A percentile compares a stretch with the other conserved stretches of the same genome.
These are phyloP conservation scores for Citeromyces hawaiiensis DNA, from an alignment of 1,139 yeast genomes.

Conservation along the genomic window DNA sequence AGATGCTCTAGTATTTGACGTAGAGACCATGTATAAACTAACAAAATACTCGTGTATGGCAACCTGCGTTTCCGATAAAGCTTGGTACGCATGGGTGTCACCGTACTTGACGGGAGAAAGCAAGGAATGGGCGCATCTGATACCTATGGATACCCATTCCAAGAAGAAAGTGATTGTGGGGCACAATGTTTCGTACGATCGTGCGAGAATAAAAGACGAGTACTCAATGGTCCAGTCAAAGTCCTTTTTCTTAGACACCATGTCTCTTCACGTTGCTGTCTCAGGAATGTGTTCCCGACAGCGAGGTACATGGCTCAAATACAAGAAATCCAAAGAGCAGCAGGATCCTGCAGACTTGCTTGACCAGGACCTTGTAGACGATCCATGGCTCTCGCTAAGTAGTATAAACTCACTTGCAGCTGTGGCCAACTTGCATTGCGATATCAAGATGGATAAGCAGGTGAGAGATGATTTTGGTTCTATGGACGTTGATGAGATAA, in stretches of 20 bases:
- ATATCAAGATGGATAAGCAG: slow-evolving; percentile 50
- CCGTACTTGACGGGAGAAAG: slow-evolving; percentile 57
- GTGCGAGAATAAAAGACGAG: slow-evolving; percentile 79
- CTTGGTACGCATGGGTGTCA: slow-evolving; percentile 96
- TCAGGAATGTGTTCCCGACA: slow-evolving; percentile 93
- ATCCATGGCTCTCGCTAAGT: slow-evolving; percentile 75
- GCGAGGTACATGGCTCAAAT: slow-evolving; percentile 65
- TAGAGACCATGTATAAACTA: slow-evolving; percentile 70
- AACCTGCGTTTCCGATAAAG: slow-evolving; percentile 60
- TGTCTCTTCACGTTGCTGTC: slow-evolving; percentile 85
- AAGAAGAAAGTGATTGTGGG: slow-evolving; percentile 61
- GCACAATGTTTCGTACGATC: slow-evolving; percentile 82
- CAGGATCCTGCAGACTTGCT: slow-evolving; percentile 9
- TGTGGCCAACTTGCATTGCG: slow-evolving; percentile 74
- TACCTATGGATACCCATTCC: slow-evolving; percentile 50
- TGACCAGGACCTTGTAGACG: slow-evolving; percentile 15
- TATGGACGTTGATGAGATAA: slow-evolving; percentile 37
- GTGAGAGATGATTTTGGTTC: slow-evolving; percentile 53
- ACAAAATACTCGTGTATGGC: slow-evolving; percentile 74
- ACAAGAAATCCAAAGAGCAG: slow-evolving; percentile 22
- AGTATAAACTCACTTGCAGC: slow-evolving; percentile 72
- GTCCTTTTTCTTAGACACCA: slow-evolving; percentile 78
- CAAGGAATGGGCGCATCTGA: slow-evolving; percentile 40
- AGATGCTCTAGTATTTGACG: slow-evolving; percentile 68
- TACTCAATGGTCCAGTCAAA: slow-evolving; percentile 54